A percentile compares a stretch with the other conserved stretches of the same genome.
Conservation (phyloP, 352 stramenopile genomes). For the Phytophthora pisi region DNA sequence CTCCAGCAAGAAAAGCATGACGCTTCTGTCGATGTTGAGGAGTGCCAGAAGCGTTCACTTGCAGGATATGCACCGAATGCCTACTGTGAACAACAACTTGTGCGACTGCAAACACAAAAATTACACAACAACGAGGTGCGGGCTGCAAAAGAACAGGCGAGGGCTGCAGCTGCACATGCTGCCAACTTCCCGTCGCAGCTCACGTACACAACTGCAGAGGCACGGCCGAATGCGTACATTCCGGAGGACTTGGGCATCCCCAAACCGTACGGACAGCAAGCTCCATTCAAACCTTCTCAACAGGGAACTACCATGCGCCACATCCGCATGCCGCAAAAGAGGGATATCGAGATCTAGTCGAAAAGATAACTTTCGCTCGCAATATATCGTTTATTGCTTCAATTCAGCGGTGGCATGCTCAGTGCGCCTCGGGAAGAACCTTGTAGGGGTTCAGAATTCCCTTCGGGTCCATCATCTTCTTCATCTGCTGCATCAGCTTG, state of each 20-base stretch:
- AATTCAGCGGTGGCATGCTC: slow-evolving; percentile 2
- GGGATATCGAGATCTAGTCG: slow-evolving; percentile 93
- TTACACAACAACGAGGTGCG: slow-evolving; percentile 58
- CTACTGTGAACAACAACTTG: slow-evolving; percentile 78
- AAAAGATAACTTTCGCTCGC: neutral
- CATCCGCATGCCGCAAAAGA: slow-evolving; percentile 86
- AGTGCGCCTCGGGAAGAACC: slow-evolving; percentile 61
- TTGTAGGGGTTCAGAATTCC: slow-evolving; percentile 98
- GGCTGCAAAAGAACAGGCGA: slow-evolving; percentile 47
- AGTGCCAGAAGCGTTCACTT: slow-evolving; percentile 59
- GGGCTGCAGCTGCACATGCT: slow-evolving; percentile 50
- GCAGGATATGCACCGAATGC: slow-evolving; percentile 76
- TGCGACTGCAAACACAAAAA: slow-evolving; percentile 62
- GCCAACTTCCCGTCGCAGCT: slow-evolving; percentile 72
- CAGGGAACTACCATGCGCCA: slow-evolving; percentile 92
- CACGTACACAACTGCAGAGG: slow-evolving; percentile 90
- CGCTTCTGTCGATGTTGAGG: slow-evolving; percentile 65
- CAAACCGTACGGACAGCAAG: slow-evolving; percentile 91
- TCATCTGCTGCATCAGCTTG: slow-evolving; percentile 93
- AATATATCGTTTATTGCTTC: slow-evolving; percentile 10
- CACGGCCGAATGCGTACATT: slow-evolving; percentile 94
- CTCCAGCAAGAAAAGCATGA: slow-evolving; percentile 93
- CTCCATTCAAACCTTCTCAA: slow-evolving; percentile 93
- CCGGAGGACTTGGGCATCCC: slow-evolving; percentile 92
- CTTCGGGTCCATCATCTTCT: slow-evolving; percentile 94